A percentile compares a stretch with the other conserved stretches of the same genome.
phyloP scores from a whole-genome alignment of 495 filamentous ascomycete genomes.

The Penicillium parvum region DNA sequence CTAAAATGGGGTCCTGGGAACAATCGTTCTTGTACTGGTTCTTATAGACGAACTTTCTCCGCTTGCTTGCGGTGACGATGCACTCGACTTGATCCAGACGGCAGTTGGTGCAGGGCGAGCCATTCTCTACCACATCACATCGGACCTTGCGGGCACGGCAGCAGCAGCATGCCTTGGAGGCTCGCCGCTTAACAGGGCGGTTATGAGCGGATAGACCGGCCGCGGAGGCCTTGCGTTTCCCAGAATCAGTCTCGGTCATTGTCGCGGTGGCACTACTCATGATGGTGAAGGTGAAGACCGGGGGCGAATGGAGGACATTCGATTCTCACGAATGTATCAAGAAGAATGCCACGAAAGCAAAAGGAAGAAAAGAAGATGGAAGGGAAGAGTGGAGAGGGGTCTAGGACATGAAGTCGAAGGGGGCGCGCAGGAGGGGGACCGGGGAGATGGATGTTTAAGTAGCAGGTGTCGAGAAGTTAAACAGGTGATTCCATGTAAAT shows the following conservation, averaged over 20 bases:
- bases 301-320: constrained; percentile 19
- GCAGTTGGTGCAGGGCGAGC: constrained; percentile 86
- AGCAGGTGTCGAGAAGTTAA: constrained; percentile 3
- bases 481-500: too few relatives aligned
- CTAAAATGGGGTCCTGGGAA: neutral
- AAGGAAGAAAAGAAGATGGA: neutral
- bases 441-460: constrained; percentile 24
- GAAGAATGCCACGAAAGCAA: constrained; percentile 4
- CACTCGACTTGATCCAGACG: constrained; percentile 84
- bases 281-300: constrained; percentile 8
- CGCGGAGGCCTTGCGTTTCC: constrained; percentile 42
- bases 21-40: too few relatives aligned
- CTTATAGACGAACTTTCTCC: constrained; percentile 59
- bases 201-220: constrained; percentile 37
- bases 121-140: constrained; percentile 87
- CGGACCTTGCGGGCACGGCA: constrained; percentile 88
- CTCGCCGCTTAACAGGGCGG: constrained; percentile 72
- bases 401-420: constrained; percentile 9
- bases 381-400: constrained; percentile 28
- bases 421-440: constrained; percentile 12
- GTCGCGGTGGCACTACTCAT: constrained; percentile 26
- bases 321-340: constrained; percentile 5
- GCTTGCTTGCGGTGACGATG: constrained; percentile 83
- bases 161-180: constrained; percentile 81
- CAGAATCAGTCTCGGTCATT: constrained; percentile 35